Base-by-base conservation (phyloP, 2,329 filamentous ascomycete genomes). In the Fusarium veterinarium region DNA sequence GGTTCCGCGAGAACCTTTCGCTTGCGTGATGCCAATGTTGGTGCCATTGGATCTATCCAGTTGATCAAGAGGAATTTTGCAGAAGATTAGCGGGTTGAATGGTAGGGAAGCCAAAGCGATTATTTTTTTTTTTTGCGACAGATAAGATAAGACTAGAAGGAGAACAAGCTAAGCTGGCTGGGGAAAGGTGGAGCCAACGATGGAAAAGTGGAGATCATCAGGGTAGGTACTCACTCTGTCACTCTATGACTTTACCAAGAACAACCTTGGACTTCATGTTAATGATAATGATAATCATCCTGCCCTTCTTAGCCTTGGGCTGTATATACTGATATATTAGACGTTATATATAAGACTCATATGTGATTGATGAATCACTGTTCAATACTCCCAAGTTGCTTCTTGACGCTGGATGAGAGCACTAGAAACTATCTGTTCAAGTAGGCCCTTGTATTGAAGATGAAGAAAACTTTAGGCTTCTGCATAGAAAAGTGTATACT, bases 1-100 rank as follows among this genome's bases (percentile, higher is more conserved):
- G 53, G 63, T 41, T 75, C 73, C 11, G 71, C 71, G 17, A 67
- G 65, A 23, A 64, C 69, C 45, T 78, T 78, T 12, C 76, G 68
- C 53, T 78, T 78, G 40, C 76, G 76, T 31, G 75, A 76, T 13
- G 49, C 13, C 25, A 59, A 48, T 25, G 67, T 45, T 31, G 75
- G 74, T 42, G 72, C 75, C 75, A 77, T 77, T 72, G 69, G 33
- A n/a, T 45, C 20, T 51, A 42, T 25, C 44, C 19, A n/a, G 13
- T 20, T 25, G 48, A 45, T 60, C 23, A 51, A 44, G 9, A 40
- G 41, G 28, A 48, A 55, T 28, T 59, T 67, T 67, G 37, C 57
- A 48, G 38, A 42, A 62, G n/a, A 33, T 17, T 41, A 38, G 33
- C 25, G 8, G 41, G n/a, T 44, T 23, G 28, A 10, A 17, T 30